phyloP scores from a whole-genome alignment of 345 rosid species.

The Murraya paniculata region DNA sequence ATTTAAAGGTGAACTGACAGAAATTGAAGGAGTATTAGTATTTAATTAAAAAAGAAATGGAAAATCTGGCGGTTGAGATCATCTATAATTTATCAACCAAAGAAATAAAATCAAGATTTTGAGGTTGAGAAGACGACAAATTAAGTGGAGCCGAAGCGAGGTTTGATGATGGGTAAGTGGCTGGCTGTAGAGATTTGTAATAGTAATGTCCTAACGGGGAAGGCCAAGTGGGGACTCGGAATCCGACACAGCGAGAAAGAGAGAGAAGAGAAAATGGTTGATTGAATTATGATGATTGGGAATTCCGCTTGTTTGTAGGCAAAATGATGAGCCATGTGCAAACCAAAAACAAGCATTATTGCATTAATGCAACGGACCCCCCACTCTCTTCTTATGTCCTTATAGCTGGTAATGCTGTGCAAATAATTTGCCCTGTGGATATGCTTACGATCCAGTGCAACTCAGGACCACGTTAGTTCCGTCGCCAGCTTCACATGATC shows the following conservation, averaged over 20 bases:
- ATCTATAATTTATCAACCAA: background rate
- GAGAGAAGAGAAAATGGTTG: slow-evolving; percentile 6
- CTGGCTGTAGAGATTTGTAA: slow-evolving; percentile 1
- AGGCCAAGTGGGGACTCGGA: slow-evolving; percentile 11
- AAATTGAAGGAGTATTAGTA: background rate
- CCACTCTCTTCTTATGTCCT: background rate
- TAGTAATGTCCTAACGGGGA: background rate
- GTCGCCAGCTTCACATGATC: background rate
- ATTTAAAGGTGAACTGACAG: background rate
- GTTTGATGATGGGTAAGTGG: background rate
- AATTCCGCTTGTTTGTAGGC: slow-evolving; percentile 18
- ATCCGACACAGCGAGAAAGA: background rate
- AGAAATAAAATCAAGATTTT: background rate
- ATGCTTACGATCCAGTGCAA: background rate
- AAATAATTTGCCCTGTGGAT: background rate
- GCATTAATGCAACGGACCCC: slow-evolving; percentile 8
- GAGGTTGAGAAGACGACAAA: slow-evolving; percentile 7
- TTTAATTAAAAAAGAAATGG: no score
- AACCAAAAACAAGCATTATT: slow-evolving; percentile 7
- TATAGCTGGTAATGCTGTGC: background rate
- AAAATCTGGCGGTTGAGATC: slow-evolving; percentile 1
- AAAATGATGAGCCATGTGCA: slow-evolving; percentile 27
- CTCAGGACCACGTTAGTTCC: background rate
- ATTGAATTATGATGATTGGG: background rate
- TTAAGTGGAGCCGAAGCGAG: background rate